phyloP scores from a whole-genome alignment of 352 stramenopile genomes.

The Phytophthora podocarpi region DNA sequence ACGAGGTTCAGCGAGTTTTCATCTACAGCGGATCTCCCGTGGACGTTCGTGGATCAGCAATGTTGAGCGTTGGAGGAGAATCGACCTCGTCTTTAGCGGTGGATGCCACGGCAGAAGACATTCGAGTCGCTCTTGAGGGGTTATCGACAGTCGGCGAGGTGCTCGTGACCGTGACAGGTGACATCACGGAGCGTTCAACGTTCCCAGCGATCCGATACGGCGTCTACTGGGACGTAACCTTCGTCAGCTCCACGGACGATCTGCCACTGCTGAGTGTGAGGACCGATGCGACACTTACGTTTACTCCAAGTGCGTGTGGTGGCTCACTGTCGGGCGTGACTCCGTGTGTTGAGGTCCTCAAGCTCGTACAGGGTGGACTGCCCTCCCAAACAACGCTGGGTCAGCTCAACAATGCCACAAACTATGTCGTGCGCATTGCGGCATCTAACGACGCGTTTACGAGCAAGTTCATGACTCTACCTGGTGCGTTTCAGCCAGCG shows the following conservation, averaged over 20 bases:
- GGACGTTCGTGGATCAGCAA: slow-evolving; percentile 58
- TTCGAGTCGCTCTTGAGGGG: slow-evolving; percentile 67
- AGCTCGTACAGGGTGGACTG: slow-evolving; percentile 45
- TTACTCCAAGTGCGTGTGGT: slow-evolving; percentile 50
- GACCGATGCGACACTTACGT: slow-evolving; percentile 33
- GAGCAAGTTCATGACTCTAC: slow-evolving; percentile 29
- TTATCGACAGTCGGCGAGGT: slow-evolving; percentile 67
- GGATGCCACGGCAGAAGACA: slow-evolving; percentile 36
- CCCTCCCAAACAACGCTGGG: slow-evolving; percentile 25
- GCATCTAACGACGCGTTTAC: slow-evolving; percentile 44
- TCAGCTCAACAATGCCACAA: slow-evolving; percentile 30
- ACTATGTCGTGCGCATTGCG: slow-evolving; percentile 51
- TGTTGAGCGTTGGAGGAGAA: slow-evolving; percentile 70
- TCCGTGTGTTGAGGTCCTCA: slow-evolving; percentile 49
- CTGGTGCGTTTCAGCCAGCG: slow-evolving; percentile 28
- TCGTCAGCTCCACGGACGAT: slow-evolving; percentile 39
- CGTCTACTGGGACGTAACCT: slow-evolving; percentile 72
- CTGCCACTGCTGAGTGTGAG: slow-evolving; percentile 57
- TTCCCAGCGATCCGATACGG: slow-evolving; percentile 61
- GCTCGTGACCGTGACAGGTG: slow-evolving; percentile 39
- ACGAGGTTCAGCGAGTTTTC: slow-evolving; percentile 78
- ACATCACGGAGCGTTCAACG: slow-evolving; percentile 24
- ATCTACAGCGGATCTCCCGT: slow-evolving; percentile 65
- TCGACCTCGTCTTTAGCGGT: slow-evolving; percentile 55
- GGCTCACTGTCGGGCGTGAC: slow-evolving; percentile 61